Base-by-base conservation (phyloP, 164 flowering plant species). In the Magnolia kwangsiensis region DNA sequence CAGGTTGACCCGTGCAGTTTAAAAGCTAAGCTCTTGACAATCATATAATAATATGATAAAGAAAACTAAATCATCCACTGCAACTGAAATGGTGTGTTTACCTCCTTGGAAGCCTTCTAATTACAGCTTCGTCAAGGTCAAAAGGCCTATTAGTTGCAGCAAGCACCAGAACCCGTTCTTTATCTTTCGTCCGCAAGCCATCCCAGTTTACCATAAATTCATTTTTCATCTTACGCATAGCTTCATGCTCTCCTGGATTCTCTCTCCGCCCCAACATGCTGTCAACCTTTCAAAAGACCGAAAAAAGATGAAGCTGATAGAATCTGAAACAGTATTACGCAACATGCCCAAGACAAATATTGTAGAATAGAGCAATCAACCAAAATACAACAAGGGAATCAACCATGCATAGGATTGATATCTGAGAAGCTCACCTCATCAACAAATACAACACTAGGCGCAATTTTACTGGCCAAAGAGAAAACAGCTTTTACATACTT, bases 131-230 rank as follows among this genome's bases (percentile, higher is more conserved):
- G 78, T 95, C 98, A 76, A 95, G 95, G 84, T 95, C 98, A 85
- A 89, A 95, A 67, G 98, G 98, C 82, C 98, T 85, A 78, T 95
- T 95, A 71, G 98, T 95, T 69, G 98, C 98, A 68, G 98, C 98
- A 83, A 95, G 94, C 5, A 95, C 98, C 31, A 95, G 78, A 73
- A 95, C 97, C 45, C 98, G 85, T 78, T 95, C 97, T 50, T 91
- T 89, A 75, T 95, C 98, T 77, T 93, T 95, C 66, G 98, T 92
- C 31, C 97, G 87, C 80, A 95, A 76, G 9, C 98, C 98, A 88
- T 95, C 98, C 98, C 98, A 95, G 70, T 93, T 92, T 63, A 93
- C 94, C 98, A 95, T 95, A 81, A 95, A 95, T 79, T 95, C 98
- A 84, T 95, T 95, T 86, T 93, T 95, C 98, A 95, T 95, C 81